These are phyloP conservation scores for Aureobasidium vineae DNA, from an alignment of 2,329 filamentous ascomycete species.

Conservation along the genomic window DNA sequence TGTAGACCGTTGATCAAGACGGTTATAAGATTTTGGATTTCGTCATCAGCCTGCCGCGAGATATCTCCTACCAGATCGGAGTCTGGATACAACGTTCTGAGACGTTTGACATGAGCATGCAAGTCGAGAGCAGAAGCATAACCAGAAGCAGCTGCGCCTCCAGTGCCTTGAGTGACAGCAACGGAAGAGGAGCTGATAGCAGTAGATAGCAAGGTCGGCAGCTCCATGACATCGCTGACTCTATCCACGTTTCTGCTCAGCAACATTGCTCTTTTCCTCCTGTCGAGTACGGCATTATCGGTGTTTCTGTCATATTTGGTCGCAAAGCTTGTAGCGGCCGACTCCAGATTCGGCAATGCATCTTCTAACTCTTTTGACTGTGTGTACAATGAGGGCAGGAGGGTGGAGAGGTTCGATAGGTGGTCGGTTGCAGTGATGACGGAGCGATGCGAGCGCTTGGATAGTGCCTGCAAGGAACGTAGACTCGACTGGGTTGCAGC, in stretches of 20 bases:
- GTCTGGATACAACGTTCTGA: slow-evolving; percentile 77
- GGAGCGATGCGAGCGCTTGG: slow-evolving; percentile 81
- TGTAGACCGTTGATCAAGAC: slow-evolving; percentile 78
- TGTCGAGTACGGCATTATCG: slow-evolving; percentile 61
- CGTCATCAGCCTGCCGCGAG: slow-evolving; percentile 72
- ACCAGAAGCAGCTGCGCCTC: slow-evolving; percentile 48
- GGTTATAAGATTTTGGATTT: slow-evolving; percentile 83
- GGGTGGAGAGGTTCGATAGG: slow-evolving; percentile 68
- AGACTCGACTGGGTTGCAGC: slow-evolving; percentile 78
- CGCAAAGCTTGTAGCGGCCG: slow-evolving; percentile 75
- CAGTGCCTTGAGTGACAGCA: slow-evolving; percentile 41
- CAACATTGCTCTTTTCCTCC: slow-evolving; percentile 75
- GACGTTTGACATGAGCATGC: slow-evolving; percentile 85
- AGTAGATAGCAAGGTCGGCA: slow-evolving; percentile 80
- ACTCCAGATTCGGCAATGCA: slow-evolving; percentile 75
- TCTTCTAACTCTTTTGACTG: slow-evolving; percentile 66
- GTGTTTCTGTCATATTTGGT: slow-evolving; percentile 74
- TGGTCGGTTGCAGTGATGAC: slow-evolving; percentile 79
- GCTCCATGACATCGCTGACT: slow-evolving; percentile 83
- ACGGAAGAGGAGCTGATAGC: slow-evolving; percentile 60
- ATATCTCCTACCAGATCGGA: slow-evolving; percentile 74
- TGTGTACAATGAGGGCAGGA: slow-evolving; percentile 67
- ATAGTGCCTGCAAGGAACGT: slow-evolving; percentile 80
- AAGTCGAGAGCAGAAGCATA: slow-evolving; percentile 89
- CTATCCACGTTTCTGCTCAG: slow-evolving; percentile 85